A percentile compares a stretch with the other conserved stretches of the same genome.
These are phyloP conservation scores for Auricularia auricula-judae DNA, from an alignment of 768 basidiomycete genomes.

Conservation along the genomic window DNA sequence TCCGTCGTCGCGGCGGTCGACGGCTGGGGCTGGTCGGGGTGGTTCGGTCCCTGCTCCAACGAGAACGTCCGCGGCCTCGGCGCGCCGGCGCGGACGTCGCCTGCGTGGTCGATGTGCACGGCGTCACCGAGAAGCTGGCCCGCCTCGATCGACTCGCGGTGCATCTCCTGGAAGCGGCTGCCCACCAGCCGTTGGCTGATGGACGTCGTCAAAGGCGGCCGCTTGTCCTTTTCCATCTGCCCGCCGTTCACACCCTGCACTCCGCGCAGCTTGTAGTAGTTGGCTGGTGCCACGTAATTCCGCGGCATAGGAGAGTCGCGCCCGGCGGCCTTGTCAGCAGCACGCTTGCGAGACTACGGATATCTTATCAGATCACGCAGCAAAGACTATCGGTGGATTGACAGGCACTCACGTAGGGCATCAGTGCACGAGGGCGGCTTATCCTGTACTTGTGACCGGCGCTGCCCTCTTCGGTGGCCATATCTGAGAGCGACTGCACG, in stretches of 20 bases:
- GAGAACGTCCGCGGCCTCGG: background rate
- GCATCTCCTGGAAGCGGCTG: slow-evolving; percentile 63
- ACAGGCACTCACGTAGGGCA: slow-evolving; percentile 12
- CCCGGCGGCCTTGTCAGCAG: background rate
- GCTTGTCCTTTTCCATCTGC: slow-evolving; percentile 33
- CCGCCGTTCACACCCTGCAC: slow-evolving; percentile 50
- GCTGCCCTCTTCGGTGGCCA: slow-evolving; percentile 12
- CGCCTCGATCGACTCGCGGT: slow-evolving; percentile 44
- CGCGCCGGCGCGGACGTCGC: slow-evolving; percentile 26
- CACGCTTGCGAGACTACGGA: background rate
- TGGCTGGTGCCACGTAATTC: slow-evolving; percentile 60
- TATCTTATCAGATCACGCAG: background rate
- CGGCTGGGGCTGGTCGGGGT: background rate
- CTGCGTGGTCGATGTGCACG: slow-evolving; percentile 40
- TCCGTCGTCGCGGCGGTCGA: background rate
- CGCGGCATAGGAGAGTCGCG: background rate
- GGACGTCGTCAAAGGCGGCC: slow-evolving; percentile 42
- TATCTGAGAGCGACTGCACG: slow-evolving; percentile 56
- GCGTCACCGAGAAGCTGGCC: slow-evolving; percentile 52
- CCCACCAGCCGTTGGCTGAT: slow-evolving; percentile 53
- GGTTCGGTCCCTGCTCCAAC: background rate
- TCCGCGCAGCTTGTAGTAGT: slow-evolving; percentile 64
- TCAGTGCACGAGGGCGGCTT: slow-evolving; percentile 54
- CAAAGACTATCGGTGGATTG: background rate
- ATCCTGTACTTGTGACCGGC: slow-evolving; percentile 42